A percentile compares a stretch with the other conserved stretches of the same genome.
Conservation (phyloP, 2,329 filamentous ascomycete genomes). For the Ascochyta lentis region DNA sequence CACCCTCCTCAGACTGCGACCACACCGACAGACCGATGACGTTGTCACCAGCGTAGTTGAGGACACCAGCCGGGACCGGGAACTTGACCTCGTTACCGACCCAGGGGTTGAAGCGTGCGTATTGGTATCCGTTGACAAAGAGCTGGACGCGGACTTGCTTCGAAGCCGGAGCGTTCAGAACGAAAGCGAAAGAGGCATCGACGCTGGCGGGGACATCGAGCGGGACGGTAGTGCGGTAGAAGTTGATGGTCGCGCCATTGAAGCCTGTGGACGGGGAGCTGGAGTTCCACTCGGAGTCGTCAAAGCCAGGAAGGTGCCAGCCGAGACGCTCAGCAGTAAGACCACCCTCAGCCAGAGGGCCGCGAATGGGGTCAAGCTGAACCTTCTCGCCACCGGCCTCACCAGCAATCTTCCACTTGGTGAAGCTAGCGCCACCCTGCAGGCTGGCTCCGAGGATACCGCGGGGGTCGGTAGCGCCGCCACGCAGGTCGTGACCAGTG, state of each 20-base stretch:
- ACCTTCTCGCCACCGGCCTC: conserved; percentile 59
- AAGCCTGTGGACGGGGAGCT: conserved; percentile 51
- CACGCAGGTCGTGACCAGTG: conserved; percentile 64
- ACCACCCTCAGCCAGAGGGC: conserved; percentile 64
- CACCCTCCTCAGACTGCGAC: conserved; percentile 63
- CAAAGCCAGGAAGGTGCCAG: conserved; percentile 64
- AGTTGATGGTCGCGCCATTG: conserved; percentile 59
- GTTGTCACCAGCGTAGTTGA: conserved; percentile 66
- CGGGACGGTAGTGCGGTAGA: conserved; percentile 62
- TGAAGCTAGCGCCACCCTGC: conserved; percentile 53
- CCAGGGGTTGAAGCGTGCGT: conserved; percentile 65
- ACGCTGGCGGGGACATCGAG: conserved; percentile 60
- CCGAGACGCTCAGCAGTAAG: conserved; percentile 65
- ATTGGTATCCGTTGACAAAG: conserved; percentile 72
- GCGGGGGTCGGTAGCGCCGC: conserved; percentile 56
- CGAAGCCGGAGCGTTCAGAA: conserved; percentile 55
- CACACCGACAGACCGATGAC: conserved; percentile 65
- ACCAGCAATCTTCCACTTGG: conserved; percentile 65
- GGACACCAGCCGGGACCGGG: conserved; percentile 65
- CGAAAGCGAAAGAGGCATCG: conserved; percentile 65
- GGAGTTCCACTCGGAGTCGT: conserved; percentile 55
- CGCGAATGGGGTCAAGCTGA: conserved; percentile 62
- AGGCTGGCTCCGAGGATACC: conserved; percentile 63
- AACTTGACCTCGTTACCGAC: conserved; percentile 68
- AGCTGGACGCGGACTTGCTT: conserved; percentile 61